Conservation (phyloP, 495 filamentous ascomycete species). For the Hypoxylon intermedium region DNA sequence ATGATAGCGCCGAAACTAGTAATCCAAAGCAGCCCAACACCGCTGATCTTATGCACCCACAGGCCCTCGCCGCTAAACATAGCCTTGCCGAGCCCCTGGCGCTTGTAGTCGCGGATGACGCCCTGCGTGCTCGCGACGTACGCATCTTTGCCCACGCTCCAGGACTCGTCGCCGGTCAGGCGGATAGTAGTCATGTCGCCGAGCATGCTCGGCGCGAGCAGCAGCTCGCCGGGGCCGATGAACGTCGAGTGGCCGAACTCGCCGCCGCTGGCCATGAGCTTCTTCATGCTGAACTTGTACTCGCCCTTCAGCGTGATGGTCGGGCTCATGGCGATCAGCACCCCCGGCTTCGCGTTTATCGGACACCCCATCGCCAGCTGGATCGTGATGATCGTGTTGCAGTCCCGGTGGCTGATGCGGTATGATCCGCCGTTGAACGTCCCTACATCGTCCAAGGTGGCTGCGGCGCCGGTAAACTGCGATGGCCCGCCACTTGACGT, state of each 20-base stretch:
- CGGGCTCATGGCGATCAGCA: slow-evolving; percentile 91
- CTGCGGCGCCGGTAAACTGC: slow-evolving; percentile 66
- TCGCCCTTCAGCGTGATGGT: slow-evolving; percentile 81
- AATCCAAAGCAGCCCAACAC: slow-evolving; percentile 82
- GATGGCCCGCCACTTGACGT: slow-evolving; percentile 50
- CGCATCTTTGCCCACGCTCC: slow-evolving; percentile 82
- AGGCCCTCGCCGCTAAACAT: slow-evolving; percentile 94
- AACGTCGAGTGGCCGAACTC: slow-evolving; percentile 82
- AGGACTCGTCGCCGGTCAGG: slow-evolving; percentile 70
- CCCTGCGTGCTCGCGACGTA: slow-evolving; percentile 81
- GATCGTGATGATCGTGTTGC: slow-evolving; percentile 86
- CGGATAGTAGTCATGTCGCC: slow-evolving; percentile 88
- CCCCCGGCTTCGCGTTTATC: slow-evolving; percentile 79
- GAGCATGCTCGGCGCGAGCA: slow-evolving; percentile 78
- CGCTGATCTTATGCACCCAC: slow-evolving; percentile 87
- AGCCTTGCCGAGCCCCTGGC: slow-evolving; percentile 85
- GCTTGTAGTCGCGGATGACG: slow-evolving; percentile 81
- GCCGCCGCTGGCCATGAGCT: slow-evolving; percentile 74
- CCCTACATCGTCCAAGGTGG: slow-evolving; percentile 79
- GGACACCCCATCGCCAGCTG: slow-evolving; percentile 92
- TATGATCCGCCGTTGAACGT: slow-evolving; percentile 97
- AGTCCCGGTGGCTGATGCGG: slow-evolving; percentile 89
- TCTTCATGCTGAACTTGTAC: slow-evolving; percentile 84
- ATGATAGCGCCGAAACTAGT: slow-evolving; percentile 95
- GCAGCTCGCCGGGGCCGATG: slow-evolving; percentile 89